phyloP scores from a whole-genome alignment of 139 green algal species.

The Micractinium sp. region DNA sequence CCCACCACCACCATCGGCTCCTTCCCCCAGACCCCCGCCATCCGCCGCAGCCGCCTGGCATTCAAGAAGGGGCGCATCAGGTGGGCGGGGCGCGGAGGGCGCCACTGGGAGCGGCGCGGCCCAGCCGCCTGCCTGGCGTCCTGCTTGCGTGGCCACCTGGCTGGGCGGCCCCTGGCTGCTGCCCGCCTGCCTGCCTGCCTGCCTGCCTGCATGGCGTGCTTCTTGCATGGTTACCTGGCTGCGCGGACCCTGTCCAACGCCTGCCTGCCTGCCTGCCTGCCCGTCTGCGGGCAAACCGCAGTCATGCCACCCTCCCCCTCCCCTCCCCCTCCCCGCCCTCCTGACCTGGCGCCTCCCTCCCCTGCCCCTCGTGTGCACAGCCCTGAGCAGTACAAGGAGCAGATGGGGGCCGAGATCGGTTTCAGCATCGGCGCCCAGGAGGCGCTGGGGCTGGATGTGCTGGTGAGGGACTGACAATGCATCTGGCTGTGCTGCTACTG shows the following conservation, averaged over 20 bases:
- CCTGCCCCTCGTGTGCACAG: not conserved
- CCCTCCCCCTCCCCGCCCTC: too few relatives aligned
- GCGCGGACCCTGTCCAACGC: too few relatives aligned
- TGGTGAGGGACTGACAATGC: too few relatives aligned
- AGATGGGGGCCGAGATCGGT: conserved; percentile 70
- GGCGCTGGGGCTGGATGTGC: conserved; percentile 84
- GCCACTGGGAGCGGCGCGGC: not conserved
- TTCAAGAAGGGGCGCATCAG: conserved; percentile 70
- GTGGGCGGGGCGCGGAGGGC: not conserved
- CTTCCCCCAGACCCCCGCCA: conserved; percentile 89
- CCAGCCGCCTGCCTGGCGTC: not conserved
- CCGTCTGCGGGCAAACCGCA: too few relatives aligned
- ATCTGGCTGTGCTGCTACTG: too few relatives aligned
- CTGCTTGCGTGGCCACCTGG: not conserved
- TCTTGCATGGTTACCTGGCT: not conserved
- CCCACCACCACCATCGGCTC: conserved; percentile 91
- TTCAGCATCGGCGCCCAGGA: conserved; percentile 70
- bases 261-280: too few relatives aligned
- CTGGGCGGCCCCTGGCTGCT: too few relatives aligned
- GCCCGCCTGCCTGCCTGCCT: too few relatives aligned
- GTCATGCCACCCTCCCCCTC: too few relatives aligned
- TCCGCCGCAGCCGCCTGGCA: conserved; percentile 61
- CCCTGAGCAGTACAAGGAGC: conserved; percentile 68
- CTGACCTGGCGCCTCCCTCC: too few relatives aligned
- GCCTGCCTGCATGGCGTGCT: too few relatives aligned